A percentile compares a stretch with the other conserved stretches of the same genome.
Conservation (phyloP, 2,329 filamentous ascomycete species). For the Aureobasidium sp. region DNA sequence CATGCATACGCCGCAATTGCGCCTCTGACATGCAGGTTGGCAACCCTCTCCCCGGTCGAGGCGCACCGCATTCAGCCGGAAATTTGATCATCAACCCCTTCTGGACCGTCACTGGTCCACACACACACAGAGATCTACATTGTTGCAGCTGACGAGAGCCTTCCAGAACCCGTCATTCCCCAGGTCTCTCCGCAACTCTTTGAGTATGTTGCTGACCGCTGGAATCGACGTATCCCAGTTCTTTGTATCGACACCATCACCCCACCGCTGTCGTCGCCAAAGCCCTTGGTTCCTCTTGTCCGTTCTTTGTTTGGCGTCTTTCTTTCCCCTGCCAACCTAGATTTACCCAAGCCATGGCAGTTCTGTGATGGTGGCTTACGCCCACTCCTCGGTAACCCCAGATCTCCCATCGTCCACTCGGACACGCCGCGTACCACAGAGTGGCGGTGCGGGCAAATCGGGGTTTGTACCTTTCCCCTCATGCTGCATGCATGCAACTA, state of each 20-base stretch:
- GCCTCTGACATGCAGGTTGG: neutral
- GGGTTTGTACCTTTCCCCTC: neutral
- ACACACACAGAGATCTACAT: neutral
- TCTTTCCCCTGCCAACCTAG: no score
- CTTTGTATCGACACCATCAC: no score
- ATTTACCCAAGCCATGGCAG: neutral
- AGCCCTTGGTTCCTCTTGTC: neutral
- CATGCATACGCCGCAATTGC: neutral
- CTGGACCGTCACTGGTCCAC: neutral
- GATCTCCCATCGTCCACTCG: neutral
- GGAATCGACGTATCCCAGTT: no score
- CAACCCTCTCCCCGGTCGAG: neutral
- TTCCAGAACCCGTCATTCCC: neutral
- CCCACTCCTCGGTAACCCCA: neutral
- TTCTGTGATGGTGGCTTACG: neutral
- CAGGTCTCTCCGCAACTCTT: neutral
- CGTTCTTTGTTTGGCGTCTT: neutral
- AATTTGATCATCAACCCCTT: neutral
- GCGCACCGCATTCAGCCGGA: conserved; percentile 1
- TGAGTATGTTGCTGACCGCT: no score
- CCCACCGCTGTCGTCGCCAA: neutral
- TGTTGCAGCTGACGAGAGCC: conserved; percentile 7
- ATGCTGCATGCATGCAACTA: neutral
- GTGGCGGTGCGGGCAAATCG: no score
- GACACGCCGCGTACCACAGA: neutral